phyloP scores from a whole-genome alignment of 1,284 basidiomycete genomes.

The Gomphus sp. region DNA sequence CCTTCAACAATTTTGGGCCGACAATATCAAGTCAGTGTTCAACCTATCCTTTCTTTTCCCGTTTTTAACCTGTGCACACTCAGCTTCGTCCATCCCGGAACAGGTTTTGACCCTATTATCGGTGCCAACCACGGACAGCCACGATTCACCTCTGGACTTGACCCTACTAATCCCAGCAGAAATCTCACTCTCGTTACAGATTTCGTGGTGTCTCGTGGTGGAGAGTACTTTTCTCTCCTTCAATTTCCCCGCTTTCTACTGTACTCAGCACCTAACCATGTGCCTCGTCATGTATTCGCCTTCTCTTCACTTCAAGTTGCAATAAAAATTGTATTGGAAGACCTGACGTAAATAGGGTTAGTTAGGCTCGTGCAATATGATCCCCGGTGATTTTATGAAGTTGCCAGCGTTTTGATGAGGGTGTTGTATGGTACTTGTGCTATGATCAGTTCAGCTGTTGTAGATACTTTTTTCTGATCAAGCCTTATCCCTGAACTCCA shows the following conservation, averaged over 20 bases:
- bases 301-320: too few species aligned
- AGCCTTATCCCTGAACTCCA: too few species aligned
- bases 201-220: constrained; percentile 29
- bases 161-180: constrained; percentile 25
- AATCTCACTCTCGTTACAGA: constrained; percentile 19
- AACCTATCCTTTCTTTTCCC: not conserved
- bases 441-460: too few species aligned
- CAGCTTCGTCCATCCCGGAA: not conserved
- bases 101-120: constrained; percentile 31
- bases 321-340: too few species aligned
- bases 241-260: constrained; percentile 26
- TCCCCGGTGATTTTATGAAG: too few species aligned
- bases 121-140: constrained; percentile 26
- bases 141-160: constrained; percentile 29
- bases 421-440: too few species aligned
- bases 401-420: too few species aligned
- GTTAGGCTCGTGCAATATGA: too few species aligned
- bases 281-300: too few species aligned
- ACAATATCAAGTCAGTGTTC: not conserved
- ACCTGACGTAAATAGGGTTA: too few species aligned
- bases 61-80: not conserved
- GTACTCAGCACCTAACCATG: not conserved
- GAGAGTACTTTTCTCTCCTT: constrained; percentile 37
- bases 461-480: too few species aligned
- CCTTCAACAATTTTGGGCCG: constrained; percentile 16